Evolutionary conservation across 164 flowering plant genomes (phyloP), one percentile per base, ranked within the genome.

Genomic region (Santalum album): DNA sequence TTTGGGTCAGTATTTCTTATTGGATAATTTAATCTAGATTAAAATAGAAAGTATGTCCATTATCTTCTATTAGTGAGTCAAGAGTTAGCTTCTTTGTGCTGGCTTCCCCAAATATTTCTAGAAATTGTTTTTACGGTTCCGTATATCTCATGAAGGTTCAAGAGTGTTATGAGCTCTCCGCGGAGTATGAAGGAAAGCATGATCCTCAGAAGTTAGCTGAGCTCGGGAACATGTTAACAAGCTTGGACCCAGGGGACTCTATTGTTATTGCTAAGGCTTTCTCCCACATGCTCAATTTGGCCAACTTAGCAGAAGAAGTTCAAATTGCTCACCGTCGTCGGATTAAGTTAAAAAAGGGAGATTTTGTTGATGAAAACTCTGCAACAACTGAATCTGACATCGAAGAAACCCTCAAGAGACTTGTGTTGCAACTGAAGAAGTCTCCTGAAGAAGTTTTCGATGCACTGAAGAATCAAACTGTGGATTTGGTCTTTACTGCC

Each of bases 211-310:
- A 94, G 71, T 69, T 90, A 17, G 96, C 84, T 44, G 97, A 90
- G 77, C 94, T 94, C 29, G 99, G 99, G 23, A 82, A 51, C 61
- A 71, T 86, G 55, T 55, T 94, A 50, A 94, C 96, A 2, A 90
- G 90, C 69, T 69, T 94, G 79, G 99, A 94, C 76, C 81, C 97
- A 0, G 99, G 99, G 48, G 99, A 94, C 66, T 94, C 99, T 19
- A 94, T 94, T 71, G 96, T 94, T 20, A 51, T 94, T 65, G 82
- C 99, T 11, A 94, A 86, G 53, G 69, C 99, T 19, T 87, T 94
- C 64, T 68, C 97, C 12, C 81, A 94, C 83, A 94, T 94, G 99
- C 99, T 94, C 73, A 94, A 74, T 82, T 77, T 94, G 81, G 99
- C 97, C 51, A 94, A 90, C 77, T 72, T 94, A 74, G 99, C 97